Percentiles rank a stretch among this genome's conserved stretches.
Conservation (phyloP, 148 eudicot species). For the Pouteria glomerata region DNA sequence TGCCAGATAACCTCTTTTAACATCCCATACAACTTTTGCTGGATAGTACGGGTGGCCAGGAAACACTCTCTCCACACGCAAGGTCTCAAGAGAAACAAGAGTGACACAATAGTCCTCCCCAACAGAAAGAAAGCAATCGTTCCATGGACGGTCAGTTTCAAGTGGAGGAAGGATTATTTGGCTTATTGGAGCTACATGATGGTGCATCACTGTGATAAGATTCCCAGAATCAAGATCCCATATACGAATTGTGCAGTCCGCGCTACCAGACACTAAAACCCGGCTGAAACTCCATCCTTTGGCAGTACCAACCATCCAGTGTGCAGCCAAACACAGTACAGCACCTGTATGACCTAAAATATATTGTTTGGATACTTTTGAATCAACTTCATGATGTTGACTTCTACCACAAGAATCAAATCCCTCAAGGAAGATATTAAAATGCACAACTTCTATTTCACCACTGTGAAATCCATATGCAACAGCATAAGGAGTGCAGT, state of each 20-base stretch:
- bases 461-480: conserved; percentile 85
- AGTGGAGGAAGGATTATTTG: conserved; percentile 77
- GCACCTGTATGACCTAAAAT: conserved; percentile 78
- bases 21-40: conserved; percentile 84
- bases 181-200: conserved; percentile 90
- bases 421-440: conserved; percentile 37
- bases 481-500: conserved; percentile 60
- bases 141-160: conserved; percentile 74
- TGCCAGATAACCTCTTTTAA: conserved; percentile 75
- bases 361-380: conserved; percentile 39
- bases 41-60: conserved; percentile 86
- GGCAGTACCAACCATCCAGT: conserved; percentile 41
- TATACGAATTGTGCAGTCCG: conserved; percentile 80
- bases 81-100: conserved; percentile 81
- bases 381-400: conserved; percentile 24
- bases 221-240: conserved; percentile 84
- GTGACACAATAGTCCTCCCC: conserved; percentile 84
- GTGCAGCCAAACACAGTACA: conserved; percentile 88
- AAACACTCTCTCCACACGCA: conserved; percentile 89
- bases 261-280: conserved; percentile 79
- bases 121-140: conserved; percentile 83
- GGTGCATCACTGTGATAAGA: conserved; percentile 72
- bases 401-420: conserved; percentile 21
- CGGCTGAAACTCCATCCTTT: conserved; percentile 32
- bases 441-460: conserved; percentile 66